phyloP scores from a whole-genome alignment of 352 stramenopile species.

The Pilasporangium apinafurcum region DNA sequence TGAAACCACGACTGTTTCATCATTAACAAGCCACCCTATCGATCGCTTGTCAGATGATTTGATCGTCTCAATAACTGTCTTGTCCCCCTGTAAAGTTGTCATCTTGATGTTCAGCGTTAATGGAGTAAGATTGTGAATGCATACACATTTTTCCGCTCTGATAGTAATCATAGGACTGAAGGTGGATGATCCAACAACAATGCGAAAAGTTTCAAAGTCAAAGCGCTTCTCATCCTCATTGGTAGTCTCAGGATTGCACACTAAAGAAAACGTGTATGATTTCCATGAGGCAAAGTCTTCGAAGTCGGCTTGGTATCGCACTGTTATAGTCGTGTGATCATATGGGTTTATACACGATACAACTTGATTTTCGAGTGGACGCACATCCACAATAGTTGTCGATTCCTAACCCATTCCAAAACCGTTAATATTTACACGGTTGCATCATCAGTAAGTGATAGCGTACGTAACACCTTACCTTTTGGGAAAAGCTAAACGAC shows the following conservation, averaged over 20 bases:
- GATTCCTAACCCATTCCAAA: no score
- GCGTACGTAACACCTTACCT: constrained; percentile 30
- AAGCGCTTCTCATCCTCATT: constrained; percentile 24
- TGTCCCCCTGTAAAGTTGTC: not conserved
- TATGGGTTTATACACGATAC: constrained; percentile 38
- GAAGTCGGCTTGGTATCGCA: no score
- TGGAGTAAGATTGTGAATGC: constrained; percentile 7
- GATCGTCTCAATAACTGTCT: not conserved
- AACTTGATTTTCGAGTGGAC: constrained; percentile 8
- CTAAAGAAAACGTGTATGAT: constrained; percentile 2
- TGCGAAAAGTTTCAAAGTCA: constrained; percentile 19
- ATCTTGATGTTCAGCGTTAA: constrained; percentile 1
- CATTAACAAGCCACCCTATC: constrained; percentile 2
- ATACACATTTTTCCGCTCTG: constrained; percentile 10
- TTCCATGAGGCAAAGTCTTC: no score
- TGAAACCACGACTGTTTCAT: constrained; percentile 7
- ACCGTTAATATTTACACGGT: no score
- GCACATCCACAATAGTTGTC: constrained; percentile 9
- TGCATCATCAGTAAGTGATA: no score
- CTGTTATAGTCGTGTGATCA: no score
- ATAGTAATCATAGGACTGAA: constrained; percentile 23
- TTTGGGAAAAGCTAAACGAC: constrained; percentile 26
- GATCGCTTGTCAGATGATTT: constrained; percentile 1
- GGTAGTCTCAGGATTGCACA: constrained; percentile 1
- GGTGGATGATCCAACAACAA: constrained; percentile 9